Percentiles rank a stretch among this genome's conserved stretches.
phyloP scores from a whole-genome alignment of 1,139 yeast genomes.

The Pneumocystis wakefieldiae region DNA sequence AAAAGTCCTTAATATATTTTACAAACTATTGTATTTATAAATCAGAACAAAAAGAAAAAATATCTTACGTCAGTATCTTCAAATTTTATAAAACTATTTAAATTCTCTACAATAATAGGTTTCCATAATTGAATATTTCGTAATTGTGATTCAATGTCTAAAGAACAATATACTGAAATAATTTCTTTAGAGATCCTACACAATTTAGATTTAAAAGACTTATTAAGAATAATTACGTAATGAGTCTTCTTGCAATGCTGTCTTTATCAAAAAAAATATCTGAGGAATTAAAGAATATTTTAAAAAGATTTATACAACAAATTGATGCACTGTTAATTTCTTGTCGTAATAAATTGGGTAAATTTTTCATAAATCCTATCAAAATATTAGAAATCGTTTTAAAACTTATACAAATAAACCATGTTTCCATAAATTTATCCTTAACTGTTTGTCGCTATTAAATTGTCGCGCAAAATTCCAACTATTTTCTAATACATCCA shows the following conservation, averaged over 20 bases:
- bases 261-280: conserved; percentile 25
- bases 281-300: conserved; percentile 54
- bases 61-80: conserved; percentile 43
- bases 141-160: conserved; percentile 61
- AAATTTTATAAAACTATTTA: conserved; percentile 66
- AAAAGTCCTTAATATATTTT: conserved; percentile 48
- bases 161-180: conserved; percentile 49
- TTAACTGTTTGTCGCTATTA: conserved; percentile 73
- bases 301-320: conserved; percentile 63
- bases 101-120: conserved; percentile 78
- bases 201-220: background rate
- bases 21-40: conserved; percentile 28
- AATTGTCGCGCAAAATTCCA: conserved; percentile 73
- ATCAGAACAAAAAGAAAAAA: background rate
- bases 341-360: conserved; percentile 82
- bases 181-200: conserved; percentile 44
- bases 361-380: conserved; percentile 79
- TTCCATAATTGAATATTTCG: conserved; percentile 74
- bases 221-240: conserved; percentile 30
- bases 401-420: background rate
- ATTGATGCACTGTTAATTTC: conserved; percentile 86
- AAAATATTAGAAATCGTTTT: background rate
- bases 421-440: conserved; percentile 66
- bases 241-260: conserved; percentile 38
- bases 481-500: conserved; percentile 48